Percentiles rank a stretch among this genome's conserved stretches.
phyloP scores from a whole-genome alignment of 441 rosid genomes.

The Syzygium syzygioides region DNA sequence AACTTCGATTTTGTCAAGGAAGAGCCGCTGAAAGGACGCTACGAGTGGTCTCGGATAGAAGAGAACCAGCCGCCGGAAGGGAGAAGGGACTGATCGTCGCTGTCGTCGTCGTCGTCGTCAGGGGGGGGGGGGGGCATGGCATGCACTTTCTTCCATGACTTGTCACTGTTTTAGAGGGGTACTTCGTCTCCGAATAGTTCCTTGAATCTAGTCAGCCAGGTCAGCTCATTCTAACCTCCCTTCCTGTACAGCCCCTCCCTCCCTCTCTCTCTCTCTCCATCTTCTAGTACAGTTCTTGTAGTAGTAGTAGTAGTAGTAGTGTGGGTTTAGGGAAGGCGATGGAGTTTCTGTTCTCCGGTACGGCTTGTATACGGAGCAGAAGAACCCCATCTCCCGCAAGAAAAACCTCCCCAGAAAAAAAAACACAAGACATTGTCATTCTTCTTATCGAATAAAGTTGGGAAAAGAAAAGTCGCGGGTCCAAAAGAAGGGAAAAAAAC shows the following conservation, averaged over 20 bases:
- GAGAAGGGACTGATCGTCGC: neutral
- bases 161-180: neutral
- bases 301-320: neutral
- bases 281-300: neutral
- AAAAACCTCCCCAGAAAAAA: neutral
- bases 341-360: neutral
- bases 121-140: neutral
- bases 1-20: conserved; percentile 72
- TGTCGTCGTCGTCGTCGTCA: neutral
- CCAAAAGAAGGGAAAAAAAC: neutral
- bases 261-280: neutral
- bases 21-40: conserved; percentile 75
- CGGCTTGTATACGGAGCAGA: neutral
- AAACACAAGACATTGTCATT: neutral
- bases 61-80: conserved; percentile 15
- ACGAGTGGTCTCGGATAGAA: conserved; percentile 53
- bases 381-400: neutral
- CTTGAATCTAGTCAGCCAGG: neutral
- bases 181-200: neutral
- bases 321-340: neutral
- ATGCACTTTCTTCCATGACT: neutral
- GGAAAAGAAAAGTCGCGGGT: neutral
- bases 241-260: neutral
- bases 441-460: neutral
- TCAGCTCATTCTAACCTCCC: neutral